Evolutionary conservation across 2,329 filamentous ascomycete species (phyloP), one percentile per base, ranked within the genome.

Genomic region (Rachicladosporium sp.): DNA sequence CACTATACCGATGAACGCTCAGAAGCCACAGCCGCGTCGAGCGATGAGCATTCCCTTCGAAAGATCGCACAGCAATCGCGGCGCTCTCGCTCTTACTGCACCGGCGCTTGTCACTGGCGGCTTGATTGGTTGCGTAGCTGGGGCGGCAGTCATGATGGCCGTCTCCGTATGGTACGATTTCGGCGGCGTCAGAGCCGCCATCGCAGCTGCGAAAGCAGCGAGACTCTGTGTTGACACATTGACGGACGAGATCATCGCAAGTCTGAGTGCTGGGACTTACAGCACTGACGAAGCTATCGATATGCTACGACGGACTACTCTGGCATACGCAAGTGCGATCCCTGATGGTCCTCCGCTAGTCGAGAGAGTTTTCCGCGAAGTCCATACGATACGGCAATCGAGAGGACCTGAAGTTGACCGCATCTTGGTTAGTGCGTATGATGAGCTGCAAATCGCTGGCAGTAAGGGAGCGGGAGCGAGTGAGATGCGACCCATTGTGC

Each of bases 221-320:
- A 50, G 50, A 30, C 34, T 53, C 7, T 51, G 49, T 29, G 32
- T 55, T 13, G 47, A 55, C 45, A 54, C 54, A 36, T 31, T 56
- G 4, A 46, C 48, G 23, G 52, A 54, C 10, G 52, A 55, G 13
- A 32, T 51, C 10, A 51, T 54, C 30, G 41, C 46, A 5, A 53
- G 50, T 29, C 40, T 54, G 13, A 49, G 50, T 34, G 45, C 51
- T 2, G 53, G 52, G 4, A 56, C 51, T 1, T 55, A 55, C 37
- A 54, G 46, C 43, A 47, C 46, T 1, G 46, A 50, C 12, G 53
- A 56, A 44, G 52, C 52, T 4, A 44, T 56, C 6, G 53, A 56
- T 35, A 47, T 54, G 30, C 48, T 55, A 7, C 42, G 51, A 19
- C 49, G 53, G 3, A 54, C 51, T 3, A 50, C 50, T 6, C 37